Base-by-base conservation (phyloP, 257 asterid genomes). In the Haberlea rhodopensis region DNA sequence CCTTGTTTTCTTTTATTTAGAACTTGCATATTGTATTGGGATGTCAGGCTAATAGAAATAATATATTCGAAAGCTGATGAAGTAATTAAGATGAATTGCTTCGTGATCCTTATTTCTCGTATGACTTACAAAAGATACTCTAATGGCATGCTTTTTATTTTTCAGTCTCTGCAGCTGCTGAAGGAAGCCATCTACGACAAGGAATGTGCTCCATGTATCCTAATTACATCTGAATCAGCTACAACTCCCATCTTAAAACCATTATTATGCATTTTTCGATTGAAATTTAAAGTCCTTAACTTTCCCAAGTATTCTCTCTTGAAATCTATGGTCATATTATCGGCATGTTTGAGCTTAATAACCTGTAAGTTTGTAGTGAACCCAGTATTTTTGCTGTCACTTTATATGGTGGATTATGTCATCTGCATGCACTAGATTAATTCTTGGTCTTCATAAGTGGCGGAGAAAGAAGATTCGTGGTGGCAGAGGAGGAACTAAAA, bases 271-370 rank as follows among this genome's bases (percentile, higher is more conserved):
- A 26, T 9, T 8, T 71, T 64, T 28, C 15, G 8, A 54, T 61
- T 53, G 65, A 54, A 31, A 52, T 55, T 60, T 67, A 70, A 34
- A 73, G 75, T 61, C 89, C 95, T 91, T 91, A 74, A 89, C 79
- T 61, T 37, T 70, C 73, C 53, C 37, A 64, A 91, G 96, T 92
- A 70, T 86, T 92, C 69, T 89, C 97, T 32, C 94, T 92, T 27
- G 96, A 92, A 72, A 72, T 92, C 62, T 92, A 89, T 73, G 99
- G 95, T 28, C 84, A 92, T 69, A 87, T 89, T 23, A 89, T 92
- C 71, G 97, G 97, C 76, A 87, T 92, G 99, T 92, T 92, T 79
- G 97, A 92, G 86, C 84, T 85, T 75, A 92, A 92, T 79, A 92
- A 92, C 80, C 95, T 92, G 99, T 92, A 81, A 87, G 96, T 81